phyloP scores from a whole-genome alignment of 306 rosid species.

The Pterocarpus santalinus region DNA sequence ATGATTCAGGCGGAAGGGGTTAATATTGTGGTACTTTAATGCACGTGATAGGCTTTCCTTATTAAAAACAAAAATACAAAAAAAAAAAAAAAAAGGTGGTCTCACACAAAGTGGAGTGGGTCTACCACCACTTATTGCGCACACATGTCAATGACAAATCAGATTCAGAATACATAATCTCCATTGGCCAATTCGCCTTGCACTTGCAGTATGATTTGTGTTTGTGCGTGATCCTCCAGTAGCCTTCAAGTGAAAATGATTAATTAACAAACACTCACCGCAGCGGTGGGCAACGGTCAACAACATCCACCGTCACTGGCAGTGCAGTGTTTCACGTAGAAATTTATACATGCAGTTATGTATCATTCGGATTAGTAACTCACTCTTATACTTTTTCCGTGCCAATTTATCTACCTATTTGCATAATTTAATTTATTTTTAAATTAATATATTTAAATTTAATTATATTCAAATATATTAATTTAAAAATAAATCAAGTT shows the following conservation, averaged over 20 bases:
- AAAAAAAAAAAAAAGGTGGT: not conserved
- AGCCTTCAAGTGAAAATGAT: slow-evolving; percentile 1
- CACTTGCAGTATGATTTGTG: not conserved
- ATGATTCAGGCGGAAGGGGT: slow-evolving; percentile 30
- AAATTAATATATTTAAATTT: too few species aligned
- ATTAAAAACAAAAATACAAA: too few species aligned
- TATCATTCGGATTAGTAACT: too few species aligned
- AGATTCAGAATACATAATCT: not conserved
- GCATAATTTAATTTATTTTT: too few species aligned
- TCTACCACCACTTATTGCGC: not conserved
- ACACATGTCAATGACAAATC: not conserved
- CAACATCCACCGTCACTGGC: slow-evolving; percentile 37
- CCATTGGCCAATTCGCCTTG: not conserved
- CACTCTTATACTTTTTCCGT: too few species aligned
- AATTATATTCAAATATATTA: too few species aligned
- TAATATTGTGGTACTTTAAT: slow-evolving; percentile 40
- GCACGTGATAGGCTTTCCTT: slow-evolving; percentile 36
- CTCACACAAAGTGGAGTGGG: slow-evolving; percentile 16
- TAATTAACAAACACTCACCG: not conserved
- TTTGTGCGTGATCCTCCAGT: slow-evolving; percentile 1
- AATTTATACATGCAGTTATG: too few species aligned
- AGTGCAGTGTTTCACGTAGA: not conserved
- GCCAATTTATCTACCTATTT: too few species aligned
- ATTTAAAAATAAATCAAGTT: too few species aligned
- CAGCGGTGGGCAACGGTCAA: not conserved